Percentiles rank a stretch among this genome's conserved stretches.
These are phyloP conservation scores for Neurospora intermedia DNA, from an alignment of 495 filamentous ascomycete species.

Conservation along the genomic window DNA sequence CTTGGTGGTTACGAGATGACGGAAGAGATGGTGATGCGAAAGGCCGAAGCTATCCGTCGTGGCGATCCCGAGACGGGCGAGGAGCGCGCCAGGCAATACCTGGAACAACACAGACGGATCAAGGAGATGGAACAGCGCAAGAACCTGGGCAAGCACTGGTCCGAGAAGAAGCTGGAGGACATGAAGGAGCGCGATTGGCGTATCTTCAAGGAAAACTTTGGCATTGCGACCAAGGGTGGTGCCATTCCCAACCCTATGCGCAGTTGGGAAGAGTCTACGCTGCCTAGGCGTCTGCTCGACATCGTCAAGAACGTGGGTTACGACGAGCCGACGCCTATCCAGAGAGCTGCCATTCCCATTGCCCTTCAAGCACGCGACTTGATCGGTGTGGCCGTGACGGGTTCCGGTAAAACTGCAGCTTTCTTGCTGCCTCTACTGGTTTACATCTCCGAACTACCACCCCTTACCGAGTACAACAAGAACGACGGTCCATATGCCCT, in stretches of 20 bases:
- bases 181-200: slow-evolving; percentile 99
- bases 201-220: slow-evolving; percentile 99
- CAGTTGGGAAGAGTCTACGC: slow-evolving; percentile 75
- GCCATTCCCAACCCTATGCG: slow-evolving; percentile 94
- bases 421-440: slow-evolving; percentile 92
- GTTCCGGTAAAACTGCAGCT: slow-evolving; percentile 96
- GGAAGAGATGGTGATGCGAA: slow-evolving; percentile 58
- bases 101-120: slow-evolving; percentile 59
- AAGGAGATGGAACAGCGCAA: slow-evolving; percentile 69
- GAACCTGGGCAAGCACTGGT: slow-evolving; percentile 81
- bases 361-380: slow-evolving; percentile 87
- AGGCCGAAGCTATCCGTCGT: slow-evolving; percentile 65
- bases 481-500: slow-evolving; percentile 96
- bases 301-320: slow-evolving; percentile 83
- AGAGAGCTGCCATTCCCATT: slow-evolving; percentile 91
- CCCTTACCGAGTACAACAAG: slow-evolving; percentile 77
- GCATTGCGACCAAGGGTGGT: slow-evolving; percentile 84
- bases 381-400: slow-evolving; percentile 95
- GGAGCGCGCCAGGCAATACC: slow-evolving; percentile 63
- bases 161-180: slow-evolving; percentile 85
- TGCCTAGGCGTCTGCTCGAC: slow-evolving; percentile 72
- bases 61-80: slow-evolving; percentile 73
- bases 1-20: slow-evolving; percentile 73
- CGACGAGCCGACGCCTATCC: slow-evolving; percentile 84
- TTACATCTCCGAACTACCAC: slow-evolving; percentile 87